Evolutionary conservation across 116 monocot species (phyloP).

Genomic region (Phalaenopsis hybrid): DNA sequence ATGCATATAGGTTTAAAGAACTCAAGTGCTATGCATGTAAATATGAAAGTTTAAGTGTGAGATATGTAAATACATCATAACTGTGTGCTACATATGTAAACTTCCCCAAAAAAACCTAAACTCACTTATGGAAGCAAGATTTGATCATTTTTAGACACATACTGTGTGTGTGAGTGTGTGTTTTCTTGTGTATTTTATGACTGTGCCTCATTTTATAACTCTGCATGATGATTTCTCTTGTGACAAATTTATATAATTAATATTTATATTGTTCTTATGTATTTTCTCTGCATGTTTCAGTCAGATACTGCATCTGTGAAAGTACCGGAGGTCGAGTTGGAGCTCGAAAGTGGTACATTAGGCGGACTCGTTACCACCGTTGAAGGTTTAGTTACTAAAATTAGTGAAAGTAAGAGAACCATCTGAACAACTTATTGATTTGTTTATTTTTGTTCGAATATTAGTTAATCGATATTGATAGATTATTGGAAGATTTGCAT

Average conservation of each 20-base stretch:
- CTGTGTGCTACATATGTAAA: too few relatives aligned
- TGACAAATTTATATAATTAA: neutral
- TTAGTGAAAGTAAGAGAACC: constrained; percentile 69
- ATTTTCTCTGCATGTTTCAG: constrained; percentile 25
- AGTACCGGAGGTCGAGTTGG: constrained; percentile 90
- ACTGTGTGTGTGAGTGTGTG: too few relatives aligned
- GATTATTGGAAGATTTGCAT: too few relatives aligned
- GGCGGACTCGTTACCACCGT: constrained; percentile 93
- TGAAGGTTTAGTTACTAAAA: constrained; percentile 91
- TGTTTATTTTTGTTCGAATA: neutral
- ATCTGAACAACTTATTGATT: neutral
- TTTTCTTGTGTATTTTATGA: too few relatives aligned
- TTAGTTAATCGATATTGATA: neutral
- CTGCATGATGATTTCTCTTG: neutral
- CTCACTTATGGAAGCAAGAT: too few relatives aligned
- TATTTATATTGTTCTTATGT: neutral
- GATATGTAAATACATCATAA: too few relatives aligned
- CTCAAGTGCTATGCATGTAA: too few relatives aligned
- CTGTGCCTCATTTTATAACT: neutral
- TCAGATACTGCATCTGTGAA: constrained; percentile 79
- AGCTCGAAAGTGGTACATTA: constrained; percentile 92
- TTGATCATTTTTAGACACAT: too few relatives aligned
- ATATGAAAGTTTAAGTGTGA: too few relatives aligned
- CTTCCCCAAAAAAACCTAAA: too few relatives aligned
- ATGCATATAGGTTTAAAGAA: too few relatives aligned